Percentiles rank a stretch among this genome's conserved stretches.
These are phyloP conservation scores for Mycosphaerelloides madeirae DNA, from an alignment of 2,329 filamentous ascomycete genomes.

Conservation along the genomic window DNA sequence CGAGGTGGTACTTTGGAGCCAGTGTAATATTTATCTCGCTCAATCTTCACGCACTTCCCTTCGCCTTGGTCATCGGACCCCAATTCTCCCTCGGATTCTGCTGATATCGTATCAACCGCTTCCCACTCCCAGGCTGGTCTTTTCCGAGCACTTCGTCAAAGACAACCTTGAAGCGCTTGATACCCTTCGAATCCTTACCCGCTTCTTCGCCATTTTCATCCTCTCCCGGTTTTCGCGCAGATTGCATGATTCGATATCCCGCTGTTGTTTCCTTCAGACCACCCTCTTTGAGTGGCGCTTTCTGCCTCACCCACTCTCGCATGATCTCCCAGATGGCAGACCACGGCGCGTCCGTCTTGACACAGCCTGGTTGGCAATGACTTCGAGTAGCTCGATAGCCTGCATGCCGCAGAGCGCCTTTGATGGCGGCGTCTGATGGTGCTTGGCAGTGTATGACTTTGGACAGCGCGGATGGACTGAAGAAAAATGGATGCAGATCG, in stretches of 20 bases:
- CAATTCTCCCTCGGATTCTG: conserved; percentile 86
- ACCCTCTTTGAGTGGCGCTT: conserved; percentile 68
- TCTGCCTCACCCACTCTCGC: conserved; percentile 83
- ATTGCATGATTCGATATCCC: conserved; percentile 59
- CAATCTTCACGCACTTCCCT: too few relatives aligned
- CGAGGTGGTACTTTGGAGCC: neutral
- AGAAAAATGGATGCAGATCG: conserved; percentile 80
- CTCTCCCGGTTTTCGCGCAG: conserved; percentile 32
- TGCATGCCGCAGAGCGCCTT: conserved; percentile 73
- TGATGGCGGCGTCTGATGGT: conserved; percentile 71
- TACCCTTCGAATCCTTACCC: conserved; percentile 17
- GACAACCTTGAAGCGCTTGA: conserved; percentile 54
- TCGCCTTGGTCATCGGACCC: conserved; percentile 66
- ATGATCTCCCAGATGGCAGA: conserved; percentile 85
- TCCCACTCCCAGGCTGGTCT: conserved; percentile 53
- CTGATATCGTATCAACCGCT: conserved; percentile 79
- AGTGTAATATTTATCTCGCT: neutral
- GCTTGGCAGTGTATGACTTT: conserved; percentile 74
- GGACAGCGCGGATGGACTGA: conserved; percentile 69
- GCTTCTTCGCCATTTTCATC: conserved; percentile 17
- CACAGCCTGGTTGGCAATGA: conserved; percentile 81
- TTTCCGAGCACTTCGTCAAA: conserved; percentile 79
- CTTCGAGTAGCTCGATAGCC: conserved; percentile 81
- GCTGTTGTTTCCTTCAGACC: conserved; percentile 65
- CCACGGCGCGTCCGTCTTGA: conserved; percentile 95